phyloP scores from a whole-genome alignment of 306 rosid species.

The Prinsepia uniflora region DNA sequence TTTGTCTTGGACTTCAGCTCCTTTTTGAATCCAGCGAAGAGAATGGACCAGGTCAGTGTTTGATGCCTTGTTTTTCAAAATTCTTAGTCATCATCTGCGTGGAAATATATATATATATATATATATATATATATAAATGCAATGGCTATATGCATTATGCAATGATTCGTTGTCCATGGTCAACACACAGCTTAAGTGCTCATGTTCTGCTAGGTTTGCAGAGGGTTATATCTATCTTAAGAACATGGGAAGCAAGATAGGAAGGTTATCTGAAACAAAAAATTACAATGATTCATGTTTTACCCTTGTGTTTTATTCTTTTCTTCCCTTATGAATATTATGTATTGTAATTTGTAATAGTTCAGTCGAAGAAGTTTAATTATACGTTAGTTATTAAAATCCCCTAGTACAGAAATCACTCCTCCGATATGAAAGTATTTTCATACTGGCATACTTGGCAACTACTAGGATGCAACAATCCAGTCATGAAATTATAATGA shows the following conservation, averaged over 20 bases:
- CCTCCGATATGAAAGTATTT: not conserved
- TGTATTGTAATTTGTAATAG: not conserved
- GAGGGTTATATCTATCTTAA: too few relatives aligned
- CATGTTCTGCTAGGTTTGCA: too few relatives aligned
- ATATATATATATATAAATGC: not conserved
- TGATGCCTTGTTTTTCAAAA: not conserved
- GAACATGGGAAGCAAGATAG: too few relatives aligned
- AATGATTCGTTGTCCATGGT: not conserved
- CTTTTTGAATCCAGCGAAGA: slow-evolving; percentile 93
- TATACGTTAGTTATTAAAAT: not conserved
- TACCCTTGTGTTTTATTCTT: not conserved
- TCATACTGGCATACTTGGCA: not conserved
- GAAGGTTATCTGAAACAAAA: too few relatives aligned
- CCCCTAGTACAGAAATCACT: not conserved
- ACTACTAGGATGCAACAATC: not conserved
- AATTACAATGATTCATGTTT: not conserved
- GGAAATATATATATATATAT: not conserved
- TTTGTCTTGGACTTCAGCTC: slow-evolving; percentile 95
- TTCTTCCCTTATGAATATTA: not conserved
- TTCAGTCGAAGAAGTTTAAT: not conserved
- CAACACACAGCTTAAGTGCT: too few relatives aligned
- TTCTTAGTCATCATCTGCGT: not conserved
- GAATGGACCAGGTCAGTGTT: slow-evolving; percentile 74
- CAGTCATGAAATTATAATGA: not conserved
- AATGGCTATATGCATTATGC: not conserved